Evolutionary conservation across 345 rosid species (phyloP).

Genomic region (Capsella bursapastoris): DNA sequence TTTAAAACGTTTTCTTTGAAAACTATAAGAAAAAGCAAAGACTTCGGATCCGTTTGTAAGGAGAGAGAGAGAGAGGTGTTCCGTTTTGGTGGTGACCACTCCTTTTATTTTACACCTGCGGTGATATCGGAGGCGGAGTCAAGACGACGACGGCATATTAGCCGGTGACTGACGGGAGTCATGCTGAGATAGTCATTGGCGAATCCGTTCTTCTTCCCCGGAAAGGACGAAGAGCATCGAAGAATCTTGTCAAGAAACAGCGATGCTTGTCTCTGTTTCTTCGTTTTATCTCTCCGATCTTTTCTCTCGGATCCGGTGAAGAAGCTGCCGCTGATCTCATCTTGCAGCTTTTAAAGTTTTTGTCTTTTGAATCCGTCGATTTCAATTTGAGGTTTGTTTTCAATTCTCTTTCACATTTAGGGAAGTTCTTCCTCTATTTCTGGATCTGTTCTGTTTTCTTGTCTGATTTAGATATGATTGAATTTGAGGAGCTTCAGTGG

Average conservation of each 20-base stretch:
- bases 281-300: conserved; percentile 28
- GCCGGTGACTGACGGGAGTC: conserved; percentile 26
- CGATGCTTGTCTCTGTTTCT: conserved; percentile 38
- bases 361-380: conserved; percentile 21
- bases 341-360: not conserved
- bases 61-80: conserved; percentile 30
- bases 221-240: conserved; percentile 33
- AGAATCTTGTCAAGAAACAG: conserved; percentile 26
- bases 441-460: conserved; percentile 38
- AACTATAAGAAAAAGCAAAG: conserved; percentile 47
- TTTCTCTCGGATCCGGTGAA: conserved; percentile 42
- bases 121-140: conserved; percentile 32
- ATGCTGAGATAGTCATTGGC: conserved; percentile 16
- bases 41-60: conserved; percentile 44
- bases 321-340: conserved; percentile 31
- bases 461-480: conserved; percentile 17
- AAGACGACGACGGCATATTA: conserved; percentile 31
- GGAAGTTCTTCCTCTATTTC: not conserved
- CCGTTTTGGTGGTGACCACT: conserved; percentile 36
- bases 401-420: not conserved
- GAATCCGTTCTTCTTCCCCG: conserved; percentile 32
- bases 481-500: not conserved
- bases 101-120: not conserved
- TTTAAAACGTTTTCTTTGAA: conserved; percentile 37
- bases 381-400: conserved; percentile 33